phyloP scores from a whole-genome alignment of 148 eudicot species.

The Linanthus parryae region DNA sequence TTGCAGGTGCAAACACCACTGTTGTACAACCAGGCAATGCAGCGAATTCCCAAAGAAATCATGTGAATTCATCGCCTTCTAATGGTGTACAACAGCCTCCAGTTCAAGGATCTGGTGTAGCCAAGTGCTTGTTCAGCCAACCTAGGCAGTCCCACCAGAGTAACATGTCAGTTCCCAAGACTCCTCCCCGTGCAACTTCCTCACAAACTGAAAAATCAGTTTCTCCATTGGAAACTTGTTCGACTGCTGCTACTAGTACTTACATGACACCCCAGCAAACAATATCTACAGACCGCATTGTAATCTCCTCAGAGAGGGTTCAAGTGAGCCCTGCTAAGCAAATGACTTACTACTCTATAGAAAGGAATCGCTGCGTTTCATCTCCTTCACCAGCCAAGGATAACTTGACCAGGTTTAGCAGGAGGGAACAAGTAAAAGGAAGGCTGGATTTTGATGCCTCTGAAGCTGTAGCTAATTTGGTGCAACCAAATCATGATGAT shows the following conservation, averaged over 20 bases:
- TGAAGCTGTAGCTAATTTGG: conserved; percentile 31
- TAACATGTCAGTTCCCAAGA: conserved; percentile 53
- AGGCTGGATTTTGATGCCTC: conserved; percentile 78
- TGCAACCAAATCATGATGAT: conserved; percentile 29
- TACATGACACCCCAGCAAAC: conserved; percentile 32
- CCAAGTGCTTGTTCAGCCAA: conserved; percentile 60
- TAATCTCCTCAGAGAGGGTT: conserved; percentile 66
- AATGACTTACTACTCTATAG: conserved; percentile 47
- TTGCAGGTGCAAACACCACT: conserved; percentile 28
- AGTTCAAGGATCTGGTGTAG: conserved; percentile 54
- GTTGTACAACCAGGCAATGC: conserved; percentile 20
- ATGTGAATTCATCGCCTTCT: conserved; percentile 25
- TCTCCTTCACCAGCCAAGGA: conserved; percentile 57
- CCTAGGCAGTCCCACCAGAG: conserved; percentile 35
- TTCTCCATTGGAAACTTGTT: conserved; percentile 49
- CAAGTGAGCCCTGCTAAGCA: conserved; percentile 72
- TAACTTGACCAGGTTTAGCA: conserved; percentile 34
- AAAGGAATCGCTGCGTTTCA: conserved; percentile 54
- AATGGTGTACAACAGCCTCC: conserved; percentile 16
- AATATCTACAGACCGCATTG: conserved; percentile 59
- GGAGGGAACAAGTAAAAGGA: conserved; percentile 73
- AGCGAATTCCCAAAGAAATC: conserved; percentile 16
- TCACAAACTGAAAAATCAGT: conserved; percentile 53
- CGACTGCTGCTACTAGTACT: conserved; percentile 41
- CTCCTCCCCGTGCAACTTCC: conserved; percentile 58